Conservation (phyloP, 306 rosid species). For the Glycyrrhiza uralensis region DNA sequence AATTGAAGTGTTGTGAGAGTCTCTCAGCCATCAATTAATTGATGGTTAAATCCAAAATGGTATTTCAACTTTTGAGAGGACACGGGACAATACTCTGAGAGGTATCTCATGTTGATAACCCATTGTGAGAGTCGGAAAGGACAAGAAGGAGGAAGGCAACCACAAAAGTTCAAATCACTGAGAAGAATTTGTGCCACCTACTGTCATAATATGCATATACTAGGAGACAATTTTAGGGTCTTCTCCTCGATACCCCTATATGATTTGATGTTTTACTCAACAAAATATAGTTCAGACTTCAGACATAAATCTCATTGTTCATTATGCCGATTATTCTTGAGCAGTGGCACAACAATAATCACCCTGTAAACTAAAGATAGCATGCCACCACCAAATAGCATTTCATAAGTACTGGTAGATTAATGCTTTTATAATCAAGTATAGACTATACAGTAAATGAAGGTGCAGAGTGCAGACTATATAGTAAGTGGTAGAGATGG, state of each 20-base stretch:
- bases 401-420: background rate
- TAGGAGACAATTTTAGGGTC: slow-evolving; percentile 31
- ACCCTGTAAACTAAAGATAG: background rate
- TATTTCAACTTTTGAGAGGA: slow-evolving; percentile 10
- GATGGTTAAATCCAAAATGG: background rate
- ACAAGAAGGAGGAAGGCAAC: slow-evolving; percentile 7
- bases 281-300: slow-evolving; percentile 6
- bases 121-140: slow-evolving; percentile 8
- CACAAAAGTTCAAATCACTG: slow-evolving; percentile 24
- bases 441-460: too few species aligned
- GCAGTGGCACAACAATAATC: slow-evolving; percentile 19
- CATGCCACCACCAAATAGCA: background rate
- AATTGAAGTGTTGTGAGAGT: background rate
- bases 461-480: too few species aligned
- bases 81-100: slow-evolving; percentile 6
- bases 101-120: background rate
- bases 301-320: slow-evolving; percentile 15
- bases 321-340: slow-evolving; percentile 15
- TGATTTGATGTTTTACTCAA: slow-evolving; percentile 31
- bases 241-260: slow-evolving; percentile 8
- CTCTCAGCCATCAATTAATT: background rate
- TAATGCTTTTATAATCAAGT: too few species aligned
- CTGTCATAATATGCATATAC: slow-evolving; percentile 16
- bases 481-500: background rate
- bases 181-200: slow-evolving; percentile 27